A percentile compares a stretch with the other conserved stretches of the same genome.
Conservation (phyloP, 768 basidiomycete genomes). For the Rhodotorula toruloides region DNA sequence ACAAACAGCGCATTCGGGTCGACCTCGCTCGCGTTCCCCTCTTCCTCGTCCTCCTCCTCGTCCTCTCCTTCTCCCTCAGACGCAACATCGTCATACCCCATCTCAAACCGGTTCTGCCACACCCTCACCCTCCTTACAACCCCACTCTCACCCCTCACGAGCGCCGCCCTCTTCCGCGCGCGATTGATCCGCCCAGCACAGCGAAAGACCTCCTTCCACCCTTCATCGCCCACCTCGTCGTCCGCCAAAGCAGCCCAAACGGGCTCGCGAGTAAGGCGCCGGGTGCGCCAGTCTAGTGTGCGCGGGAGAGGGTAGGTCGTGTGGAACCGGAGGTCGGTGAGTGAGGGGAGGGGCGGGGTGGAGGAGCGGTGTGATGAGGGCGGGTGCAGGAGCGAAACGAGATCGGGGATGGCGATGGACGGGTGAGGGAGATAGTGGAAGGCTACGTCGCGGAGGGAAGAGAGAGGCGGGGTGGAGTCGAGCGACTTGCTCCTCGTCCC, state of each 20-base stretch:
- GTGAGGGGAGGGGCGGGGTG: background rate
- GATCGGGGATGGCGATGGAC: background rate
- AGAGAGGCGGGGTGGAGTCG: background rate
- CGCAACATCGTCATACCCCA: background rate
- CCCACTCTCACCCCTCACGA: background rate
- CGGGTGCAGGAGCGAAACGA: background rate
- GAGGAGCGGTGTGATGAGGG: background rate
- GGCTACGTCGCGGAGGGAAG: background rate
- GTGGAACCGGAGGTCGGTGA: background rate
- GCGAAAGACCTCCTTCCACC: background rate
- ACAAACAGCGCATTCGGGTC: conserved; percentile 9
- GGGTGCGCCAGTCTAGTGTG: background rate
- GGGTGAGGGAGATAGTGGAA: conserved; percentile 2
- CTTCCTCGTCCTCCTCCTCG: background rate
- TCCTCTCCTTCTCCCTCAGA: background rate
- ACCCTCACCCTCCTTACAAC: background rate
- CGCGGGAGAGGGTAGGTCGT: background rate
- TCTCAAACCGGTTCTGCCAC: conserved; percentile 15
- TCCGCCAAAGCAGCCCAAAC: background rate
- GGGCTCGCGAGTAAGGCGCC: background rate
- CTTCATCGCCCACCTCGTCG: background rate
- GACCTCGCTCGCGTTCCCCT: background rate
- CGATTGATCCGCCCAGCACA: background rate
- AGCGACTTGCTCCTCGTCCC: no score
- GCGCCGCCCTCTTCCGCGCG: background rate